Base-by-base conservation (phyloP, 805 yeast species). In the Saccharomycopsis selenospora region DNA sequence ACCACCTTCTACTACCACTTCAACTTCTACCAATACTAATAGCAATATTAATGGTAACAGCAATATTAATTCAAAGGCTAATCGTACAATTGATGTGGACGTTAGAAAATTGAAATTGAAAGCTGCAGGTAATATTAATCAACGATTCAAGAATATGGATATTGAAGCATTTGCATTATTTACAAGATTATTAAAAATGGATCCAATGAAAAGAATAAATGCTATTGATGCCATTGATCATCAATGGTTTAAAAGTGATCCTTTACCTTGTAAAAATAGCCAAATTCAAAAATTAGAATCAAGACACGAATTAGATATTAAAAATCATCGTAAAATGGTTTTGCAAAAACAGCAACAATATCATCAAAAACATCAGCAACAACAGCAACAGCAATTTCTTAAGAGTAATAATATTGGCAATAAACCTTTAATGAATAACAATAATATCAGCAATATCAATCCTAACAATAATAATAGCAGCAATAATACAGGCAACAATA, bases 301-400 rank as follows among this genome's bases (percentile, higher is more conserved):
- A 54, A 79, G 95, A 53, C 97, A 93, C 62, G 98, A 91, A 63
- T 75, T 89, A 23, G 96, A 88, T 64, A 77, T 77, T 43, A 72
- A 72, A 62, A 68, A 68, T 60, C 38, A 33, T 7, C 38, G 38
- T 7, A 33, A 14, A 20, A 33, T 10, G 38, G 38, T 33, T 5
- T 7, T 4, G 10, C 38, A 33, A 20, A 33, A 33, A 10, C 38
- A 33, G 18, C 10, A 33, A 33, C 38, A 33, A 20, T 10, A 27
- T 7, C 29, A 27, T 7, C 38, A 33, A 20, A 6, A 5, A 33
- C 18, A 28, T n/a, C 33, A 28, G 33, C n/a, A 33, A 5, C 4
- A 33, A 33, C 38, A 20, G 20, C 38, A 33, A 33, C 17, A 10
- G 18, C 38, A 33, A 20, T 28, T 28, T n/a, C n/a, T n/a, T n/a